Conservation (phyloP, 768 basidiomycete genomes). For the Leccinum fibrillosum region DNA sequence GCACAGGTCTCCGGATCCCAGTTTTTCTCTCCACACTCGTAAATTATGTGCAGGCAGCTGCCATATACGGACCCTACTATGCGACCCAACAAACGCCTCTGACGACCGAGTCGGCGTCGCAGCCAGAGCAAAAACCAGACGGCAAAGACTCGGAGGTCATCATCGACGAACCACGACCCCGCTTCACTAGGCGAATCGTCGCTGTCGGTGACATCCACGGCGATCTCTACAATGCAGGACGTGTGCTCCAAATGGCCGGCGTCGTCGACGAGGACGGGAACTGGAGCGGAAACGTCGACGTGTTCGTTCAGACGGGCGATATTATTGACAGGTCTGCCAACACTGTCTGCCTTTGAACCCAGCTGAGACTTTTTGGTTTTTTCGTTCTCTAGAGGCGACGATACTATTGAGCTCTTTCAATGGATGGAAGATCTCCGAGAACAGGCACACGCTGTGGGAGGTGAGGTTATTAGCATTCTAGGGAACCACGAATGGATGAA, state of each 20-base stretch:
- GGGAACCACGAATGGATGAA: conserved; percentile 99
- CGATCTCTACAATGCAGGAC: conserved; percentile 74
- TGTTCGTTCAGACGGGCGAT: conserved; percentile 94
- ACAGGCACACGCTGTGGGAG: conserved; percentile 68
- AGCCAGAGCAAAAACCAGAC: conserved; percentile 2
- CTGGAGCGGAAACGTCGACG: conserved; percentile 82
- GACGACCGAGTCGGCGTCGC: neutral
- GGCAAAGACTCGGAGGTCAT: conserved; percentile 8
- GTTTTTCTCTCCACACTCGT: conserved; percentile 25
- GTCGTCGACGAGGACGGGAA: conserved; percentile 69
- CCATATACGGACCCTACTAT: conserved; percentile 24
- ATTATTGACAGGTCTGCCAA: conserved; percentile 79
- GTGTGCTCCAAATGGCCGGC: conserved; percentile 75
- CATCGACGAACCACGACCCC: conserved; percentile 26
- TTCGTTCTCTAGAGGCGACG: conserved; percentile 63
- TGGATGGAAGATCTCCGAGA: conserved; percentile 82
- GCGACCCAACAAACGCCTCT: conserved; percentile 12
- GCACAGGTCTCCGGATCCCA: conserved; percentile 20
- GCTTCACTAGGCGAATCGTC: conserved; percentile 54
- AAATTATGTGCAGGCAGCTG: conserved; percentile 22
- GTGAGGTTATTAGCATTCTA: conserved; percentile 69
- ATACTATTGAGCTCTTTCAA: conserved; percentile 80
- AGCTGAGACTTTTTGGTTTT: conserved; percentile 12
- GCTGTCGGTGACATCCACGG: conserved; percentile 95
- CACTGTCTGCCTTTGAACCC: neutral